These are phyloP conservation scores for Pseudogymnoascus sp. DNA, from an alignment of 2,329 filamentous ascomycete species.

Conservation along the genomic window DNA sequence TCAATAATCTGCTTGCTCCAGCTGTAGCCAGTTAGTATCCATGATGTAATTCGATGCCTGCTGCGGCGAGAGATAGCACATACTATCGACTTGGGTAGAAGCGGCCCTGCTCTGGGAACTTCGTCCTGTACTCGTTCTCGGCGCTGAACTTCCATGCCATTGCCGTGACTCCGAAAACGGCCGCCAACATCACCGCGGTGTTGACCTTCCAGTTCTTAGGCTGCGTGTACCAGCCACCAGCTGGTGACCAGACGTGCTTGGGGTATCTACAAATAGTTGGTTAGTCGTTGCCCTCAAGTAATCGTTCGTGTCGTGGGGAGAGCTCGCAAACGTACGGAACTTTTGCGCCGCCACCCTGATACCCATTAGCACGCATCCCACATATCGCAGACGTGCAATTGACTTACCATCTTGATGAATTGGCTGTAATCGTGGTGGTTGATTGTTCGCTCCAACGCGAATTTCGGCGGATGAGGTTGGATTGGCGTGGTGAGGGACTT, in stretches of 20 bases:
- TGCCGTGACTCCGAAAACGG: slow-evolving; percentile 59
- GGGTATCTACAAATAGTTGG: slow-evolving; percentile 57
- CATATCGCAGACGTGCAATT: neutral
- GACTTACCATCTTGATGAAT: slow-evolving; percentile 48
- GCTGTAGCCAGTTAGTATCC: slow-evolving; percentile 34
- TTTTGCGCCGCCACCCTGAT: slow-evolving; percentile 70
- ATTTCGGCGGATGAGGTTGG: slow-evolving; percentile 10
- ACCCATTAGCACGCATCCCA: slow-evolving; percentile 33
- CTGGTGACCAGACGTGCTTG: slow-evolving; percentile 98
- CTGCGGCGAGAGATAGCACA: slow-evolving; percentile 30
- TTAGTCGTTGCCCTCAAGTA: slow-evolving; percentile 37
- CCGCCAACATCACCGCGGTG: slow-evolving; percentile 65
- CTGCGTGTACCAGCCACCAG: slow-evolving; percentile 95
- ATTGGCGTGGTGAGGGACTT: slow-evolving; percentile 13
- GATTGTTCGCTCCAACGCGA: neutral
- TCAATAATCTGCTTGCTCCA: slow-evolving; percentile 67
- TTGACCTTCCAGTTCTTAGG: slow-evolving; percentile 93
- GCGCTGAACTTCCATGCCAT: slow-evolving; percentile 65
- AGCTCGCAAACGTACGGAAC: slow-evolving; percentile 47
- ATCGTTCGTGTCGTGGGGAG: slow-evolving; percentile 8
- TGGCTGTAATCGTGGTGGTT: slow-evolving; percentile 27
- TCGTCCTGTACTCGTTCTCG: slow-evolving; percentile 61
- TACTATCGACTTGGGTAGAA: slow-evolving; percentile 84
- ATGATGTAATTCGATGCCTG: neutral
- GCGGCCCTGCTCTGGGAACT: slow-evolving; percentile 65